A percentile compares a stretch with the other conserved stretches of the same genome.
Evolutionary conservation across 2,329 filamentous ascomycete species (phyloP).

Genomic region (Hysterium pulicare): DNA sequence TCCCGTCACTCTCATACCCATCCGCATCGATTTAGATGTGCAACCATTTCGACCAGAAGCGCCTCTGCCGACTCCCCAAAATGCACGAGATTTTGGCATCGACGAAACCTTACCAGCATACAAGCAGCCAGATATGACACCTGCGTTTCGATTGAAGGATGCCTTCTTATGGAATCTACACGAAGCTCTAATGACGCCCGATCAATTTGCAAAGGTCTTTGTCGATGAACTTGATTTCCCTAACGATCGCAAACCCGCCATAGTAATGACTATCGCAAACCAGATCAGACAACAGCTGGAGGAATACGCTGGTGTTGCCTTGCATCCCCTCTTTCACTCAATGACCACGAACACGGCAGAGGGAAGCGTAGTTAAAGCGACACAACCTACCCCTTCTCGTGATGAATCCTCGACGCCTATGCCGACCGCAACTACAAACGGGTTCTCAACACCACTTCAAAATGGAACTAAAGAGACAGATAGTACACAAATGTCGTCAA

Average conservation of each 20-base stretch:
- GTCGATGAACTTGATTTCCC: slow-evolving; percentile 93
- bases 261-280: slow-evolving; percentile 79
- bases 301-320: slow-evolving; percentile 90
- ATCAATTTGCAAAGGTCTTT: slow-evolving; percentile 87
- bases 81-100: slow-evolving; percentile 55
- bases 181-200: slow-evolving; percentile 88
- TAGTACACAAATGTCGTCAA: slow-evolving; percentile 43
- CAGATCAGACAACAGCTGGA: slow-evolving; percentile 94
- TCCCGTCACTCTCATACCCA: slow-evolving; percentile 87
- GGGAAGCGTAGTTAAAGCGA: slow-evolving; percentile 23
- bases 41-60: slow-evolving; percentile 68
- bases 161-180: slow-evolving; percentile 98
- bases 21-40: slow-evolving; percentile 93
- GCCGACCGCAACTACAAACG: slow-evolving; percentile 46
- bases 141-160: slow-evolving; percentile 85
- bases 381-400: slow-evolving; percentile 41
- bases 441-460: slow-evolving; percentile 54
- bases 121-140: slow-evolving; percentile 71
- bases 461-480: slow-evolving; percentile 46
- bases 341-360: slow-evolving; percentile 29
- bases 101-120: slow-evolving; percentile 77
- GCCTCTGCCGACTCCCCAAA: slow-evolving; percentile 61
- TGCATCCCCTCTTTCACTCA: slow-evolving; percentile 88
- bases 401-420: slow-evolving; percentile 50
- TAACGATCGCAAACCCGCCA: slow-evolving; percentile 57